A percentile compares a stretch with the other conserved stretches of the same genome.
phyloP scores from a whole-genome alignment of 2,329 filamentous ascomycete genomes.

The Penicillium verrucosum region DNA sequence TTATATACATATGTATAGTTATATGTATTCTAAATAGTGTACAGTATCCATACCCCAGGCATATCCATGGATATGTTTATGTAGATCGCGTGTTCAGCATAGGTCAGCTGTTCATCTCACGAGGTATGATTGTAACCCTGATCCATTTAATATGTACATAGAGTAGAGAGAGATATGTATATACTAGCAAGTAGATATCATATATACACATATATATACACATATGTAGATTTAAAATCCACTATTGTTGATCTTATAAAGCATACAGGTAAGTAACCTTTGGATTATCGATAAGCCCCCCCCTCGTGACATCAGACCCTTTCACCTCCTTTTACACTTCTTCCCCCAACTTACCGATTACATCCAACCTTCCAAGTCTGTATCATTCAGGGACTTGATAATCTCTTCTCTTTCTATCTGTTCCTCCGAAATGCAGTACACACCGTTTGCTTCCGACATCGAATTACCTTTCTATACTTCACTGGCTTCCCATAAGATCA shows the following conservation, averaged over 20 bases:
- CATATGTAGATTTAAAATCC: no score
- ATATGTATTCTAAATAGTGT: background rate
- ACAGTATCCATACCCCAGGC: background rate
- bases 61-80: background rate
- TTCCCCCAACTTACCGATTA: background rate
- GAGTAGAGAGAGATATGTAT: background rate
- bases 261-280: no score
- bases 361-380: background rate
- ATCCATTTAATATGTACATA: background rate
- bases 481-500: constrained; percentile 89
- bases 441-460: constrained; percentile 88
- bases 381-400: background rate
- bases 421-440: constrained; percentile 62
- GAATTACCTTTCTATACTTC: constrained; percentile 93
- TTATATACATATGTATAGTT: background rate
- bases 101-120: background rate
- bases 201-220: no score
- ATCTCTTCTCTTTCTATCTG: background rate
- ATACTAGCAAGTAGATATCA: background rate
- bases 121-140: background rate
- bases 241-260: no score
- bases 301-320: background rate
- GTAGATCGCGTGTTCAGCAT: background rate
- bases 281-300: background rate
- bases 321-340: background rate